These are phyloP conservation scores for Lentinula lateritia DNA, from an alignment of 768 basidiomycete genomes.

Conservation along the genomic window DNA sequence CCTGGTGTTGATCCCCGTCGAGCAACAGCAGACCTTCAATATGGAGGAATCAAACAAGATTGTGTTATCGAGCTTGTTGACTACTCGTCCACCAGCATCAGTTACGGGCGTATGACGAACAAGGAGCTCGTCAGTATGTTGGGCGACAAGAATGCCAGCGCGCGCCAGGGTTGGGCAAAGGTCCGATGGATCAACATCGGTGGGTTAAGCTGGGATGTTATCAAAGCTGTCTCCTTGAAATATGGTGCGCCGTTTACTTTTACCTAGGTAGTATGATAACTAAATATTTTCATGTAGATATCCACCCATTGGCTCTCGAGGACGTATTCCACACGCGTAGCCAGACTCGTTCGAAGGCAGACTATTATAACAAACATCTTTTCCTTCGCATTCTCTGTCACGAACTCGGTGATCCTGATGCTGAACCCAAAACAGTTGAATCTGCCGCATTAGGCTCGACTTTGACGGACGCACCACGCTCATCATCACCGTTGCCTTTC, in stretches of 20 bases:
- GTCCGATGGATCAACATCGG: constrained; percentile 66
- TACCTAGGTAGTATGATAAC: background rate
- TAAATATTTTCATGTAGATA: constrained; percentile 20
- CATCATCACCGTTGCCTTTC: constrained; percentile 32
- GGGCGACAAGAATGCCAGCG: constrained; percentile 22
- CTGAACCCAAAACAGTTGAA: constrained; percentile 1
- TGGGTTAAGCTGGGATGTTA: constrained; percentile 58
- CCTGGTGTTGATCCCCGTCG: constrained; percentile 68
- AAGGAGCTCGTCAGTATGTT: constrained; percentile 43
- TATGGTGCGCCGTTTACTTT: constrained; percentile 37
- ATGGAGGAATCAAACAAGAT: constrained; percentile 51
- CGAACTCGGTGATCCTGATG: constrained; percentile 35
- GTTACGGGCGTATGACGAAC: constrained; percentile 53
- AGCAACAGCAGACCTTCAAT: constrained; percentile 47
- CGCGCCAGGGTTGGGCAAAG: constrained; percentile 34
- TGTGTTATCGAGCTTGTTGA: constrained; percentile 66
- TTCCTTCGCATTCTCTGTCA: constrained; percentile 69
- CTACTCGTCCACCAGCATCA: constrained; percentile 54
- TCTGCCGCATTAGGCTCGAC: background rate
- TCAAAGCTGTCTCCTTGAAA: constrained; percentile 52
- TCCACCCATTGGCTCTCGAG: constrained; percentile 56
- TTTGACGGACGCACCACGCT: constrained; percentile 23
- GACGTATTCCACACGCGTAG: constrained; percentile 56
- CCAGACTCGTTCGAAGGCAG: constrained; percentile 58
- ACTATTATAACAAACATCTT: constrained; percentile 66